Evolutionary conservation across 140 eudicot genomes (phyloP).

Genomic region (Senecio squalidus): DNA sequence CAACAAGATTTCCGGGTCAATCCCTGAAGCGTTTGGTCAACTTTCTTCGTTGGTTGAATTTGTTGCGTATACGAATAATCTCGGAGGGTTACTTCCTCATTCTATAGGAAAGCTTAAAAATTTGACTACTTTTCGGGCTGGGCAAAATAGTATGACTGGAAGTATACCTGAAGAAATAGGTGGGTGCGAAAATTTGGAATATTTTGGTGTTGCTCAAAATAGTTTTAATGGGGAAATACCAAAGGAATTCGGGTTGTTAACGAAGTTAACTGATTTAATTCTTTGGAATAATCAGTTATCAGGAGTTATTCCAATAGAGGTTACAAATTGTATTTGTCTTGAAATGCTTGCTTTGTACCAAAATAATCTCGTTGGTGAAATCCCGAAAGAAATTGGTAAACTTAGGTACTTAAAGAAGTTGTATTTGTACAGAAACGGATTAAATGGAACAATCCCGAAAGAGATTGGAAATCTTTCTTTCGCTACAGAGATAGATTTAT

Average conservation of each 20-base stretch:
- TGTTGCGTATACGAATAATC: conserved; percentile 68
- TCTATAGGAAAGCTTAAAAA: conserved; percentile 66
- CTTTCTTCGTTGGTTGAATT: conserved; percentile 58
- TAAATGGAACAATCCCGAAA: conserved; percentile 78
- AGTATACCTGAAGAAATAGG: conserved; percentile 70
- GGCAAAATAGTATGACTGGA: conserved; percentile 73
- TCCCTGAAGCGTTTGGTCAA: conserved; percentile 71
- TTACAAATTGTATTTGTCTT: conserved; percentile 63
- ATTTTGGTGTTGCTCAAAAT: conserved; percentile 87
- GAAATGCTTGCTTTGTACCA: conserved; percentile 84
- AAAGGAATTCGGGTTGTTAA: conserved; percentile 67
- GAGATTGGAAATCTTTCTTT: conserved; percentile 79
- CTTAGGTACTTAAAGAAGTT: conserved; percentile 45
- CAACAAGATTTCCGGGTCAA: conserved; percentile 67
- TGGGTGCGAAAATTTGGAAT: conserved; percentile 40
- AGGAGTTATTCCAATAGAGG: conserved; percentile 67
- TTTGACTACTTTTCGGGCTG: conserved; percentile 68
- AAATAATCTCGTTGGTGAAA: conserved; percentile 73
- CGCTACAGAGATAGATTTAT: conserved; percentile 73
- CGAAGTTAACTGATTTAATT: conserved; percentile 54
- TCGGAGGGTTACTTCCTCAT: conserved; percentile 57
- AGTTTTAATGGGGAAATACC: conserved; percentile 65
- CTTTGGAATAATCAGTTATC: conserved; percentile 79
- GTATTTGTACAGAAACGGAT: conserved; percentile 67
- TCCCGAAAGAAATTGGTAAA: conserved; percentile 62